Percentiles rank a stretch among this genome's conserved stretches.
These are phyloP conservation scores for Aspergillus sp. DNA, from an alignment of 2,329 filamentous ascomycete species.

Conservation along the genomic window DNA sequence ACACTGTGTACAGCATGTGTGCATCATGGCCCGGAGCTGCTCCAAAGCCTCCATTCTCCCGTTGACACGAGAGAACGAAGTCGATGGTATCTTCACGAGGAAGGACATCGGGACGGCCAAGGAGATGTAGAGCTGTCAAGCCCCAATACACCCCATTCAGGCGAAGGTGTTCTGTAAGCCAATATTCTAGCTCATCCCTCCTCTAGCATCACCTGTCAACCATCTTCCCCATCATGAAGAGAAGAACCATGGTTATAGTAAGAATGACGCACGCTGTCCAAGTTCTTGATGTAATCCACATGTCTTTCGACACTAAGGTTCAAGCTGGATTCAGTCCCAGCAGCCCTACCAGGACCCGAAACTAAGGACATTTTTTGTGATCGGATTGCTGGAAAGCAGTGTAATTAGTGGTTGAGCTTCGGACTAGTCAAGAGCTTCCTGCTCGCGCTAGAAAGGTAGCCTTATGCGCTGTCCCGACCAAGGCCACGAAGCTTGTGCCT, in stretches of 20 bases:
- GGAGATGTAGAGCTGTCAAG: constrained; percentile 80
- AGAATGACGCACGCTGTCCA: constrained; percentile 71
- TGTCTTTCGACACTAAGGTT: constrained; percentile 66
- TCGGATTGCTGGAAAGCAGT: neutral
- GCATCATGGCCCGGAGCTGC: constrained; percentile 92
- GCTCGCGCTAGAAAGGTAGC: neutral
- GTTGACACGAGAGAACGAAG: constrained; percentile 94
- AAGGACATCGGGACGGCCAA: constrained; percentile 77
- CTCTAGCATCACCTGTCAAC: constrained; percentile 57
- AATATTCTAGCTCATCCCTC: constrained; percentile 95
- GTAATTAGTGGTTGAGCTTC: neutral
- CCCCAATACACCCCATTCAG: constrained; percentile 98
- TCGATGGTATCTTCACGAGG: constrained; percentile 79
- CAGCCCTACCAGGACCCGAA: constrained; percentile 60
- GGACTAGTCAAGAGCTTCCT: neutral
- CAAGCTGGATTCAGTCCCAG: constrained; percentile 48
- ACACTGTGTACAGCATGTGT: constrained; percentile 94
- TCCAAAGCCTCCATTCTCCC: constrained; percentile 85
- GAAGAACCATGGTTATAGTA: constrained; percentile 25
- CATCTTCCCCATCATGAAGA: constrained; percentile 23
- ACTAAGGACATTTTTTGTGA: constrained; percentile 57
- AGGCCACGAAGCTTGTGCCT: neutral
- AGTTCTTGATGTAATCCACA: constrained; percentile 87
- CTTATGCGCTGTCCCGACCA: neutral
- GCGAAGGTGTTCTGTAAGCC: constrained; percentile 94